phyloP scores from a whole-genome alignment of 192 early-diverging fungal genomes.

The Diversispora epigaea region DNA sequence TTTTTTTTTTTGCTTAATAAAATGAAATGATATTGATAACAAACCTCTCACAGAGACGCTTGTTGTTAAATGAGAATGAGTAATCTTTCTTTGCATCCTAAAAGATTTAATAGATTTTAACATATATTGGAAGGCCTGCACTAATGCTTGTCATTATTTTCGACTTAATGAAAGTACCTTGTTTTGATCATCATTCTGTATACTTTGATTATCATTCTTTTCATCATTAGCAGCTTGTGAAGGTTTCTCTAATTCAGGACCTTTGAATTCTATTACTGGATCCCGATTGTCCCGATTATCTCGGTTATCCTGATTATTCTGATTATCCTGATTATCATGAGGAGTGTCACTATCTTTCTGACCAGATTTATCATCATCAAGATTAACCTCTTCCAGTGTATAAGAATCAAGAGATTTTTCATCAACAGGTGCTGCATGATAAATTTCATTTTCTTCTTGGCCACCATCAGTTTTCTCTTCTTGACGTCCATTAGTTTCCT shows the following conservation, averaged over 20 bases:
- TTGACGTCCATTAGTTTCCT: constrained; percentile 44
- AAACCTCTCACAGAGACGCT: constrained; percentile 86
- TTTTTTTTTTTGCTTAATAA: background rate
- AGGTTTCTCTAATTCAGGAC: constrained; percentile 42
- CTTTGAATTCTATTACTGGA: constrained; percentile 36
- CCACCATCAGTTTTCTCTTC: constrained; percentile 33
- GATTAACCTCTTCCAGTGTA: constrained; percentile 44
- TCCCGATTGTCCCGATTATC: constrained; percentile 17
- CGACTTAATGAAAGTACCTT: constrained; percentile 12
- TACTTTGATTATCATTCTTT: constrained; percentile 20
- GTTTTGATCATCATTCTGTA: constrained; percentile 40
- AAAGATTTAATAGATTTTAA: background rate
- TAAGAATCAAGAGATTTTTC: constrained; percentile 32
- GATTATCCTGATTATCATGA: too few species aligned
- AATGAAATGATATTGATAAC: background rate
- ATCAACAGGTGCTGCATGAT: constrained; percentile 40
- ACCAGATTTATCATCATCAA: constrained; percentile 34
- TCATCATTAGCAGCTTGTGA: constrained; percentile 42
- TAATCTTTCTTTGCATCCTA: constrained; percentile 39
- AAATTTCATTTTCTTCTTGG: constrained; percentile 34
- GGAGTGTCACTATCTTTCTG: too few species aligned
- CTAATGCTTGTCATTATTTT: background rate
- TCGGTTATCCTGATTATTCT: background rate
- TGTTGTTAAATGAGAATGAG: constrained; percentile 82
- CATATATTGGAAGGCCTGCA: too few species aligned